Evolutionary conservation across 306 rosid genomes (phyloP), one percentile per base, ranked within the genome.

Genomic region (Oemleria cerasiformis): DNA sequence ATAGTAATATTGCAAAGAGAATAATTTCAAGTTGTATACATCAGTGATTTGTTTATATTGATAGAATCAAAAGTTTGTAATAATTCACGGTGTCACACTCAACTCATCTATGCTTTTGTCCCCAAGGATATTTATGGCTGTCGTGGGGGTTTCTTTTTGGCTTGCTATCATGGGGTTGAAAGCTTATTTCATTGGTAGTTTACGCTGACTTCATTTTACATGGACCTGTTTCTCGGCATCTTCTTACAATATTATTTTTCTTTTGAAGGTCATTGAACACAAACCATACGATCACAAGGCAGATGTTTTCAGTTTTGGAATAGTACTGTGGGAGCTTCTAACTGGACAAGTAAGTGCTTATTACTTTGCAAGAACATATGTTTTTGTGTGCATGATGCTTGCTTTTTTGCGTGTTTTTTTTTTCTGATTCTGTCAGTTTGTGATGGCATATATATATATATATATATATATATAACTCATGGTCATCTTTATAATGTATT

Each of bases 211-310:
- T 57, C 4, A 23, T 2, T 3, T 45, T 17, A 39, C 38, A 21
- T 57, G 7, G 7, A 54, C 72, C 64, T 73, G 55, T 68, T 48
- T 49, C 68, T 62, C 65, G 12, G 65, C 69, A 39, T 60, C 48
- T 65, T 63, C 69, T 67, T 61, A 63, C 40, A 12, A 20, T 65
- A 68, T 48, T 30, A 30, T 44, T 21, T 68, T 48, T 65, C 25
- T 68, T 42, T 61, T 82, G 87, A 79, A 95, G 99, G 96, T 95
- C 81, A 95, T 95, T 80, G 99, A 91, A 83, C 99, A 95, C 84
- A 95, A 88, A 84, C 97, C 97, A 61, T 95, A 95, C 77, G 96
- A 88, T 78, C 96, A 91, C 75, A 95, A 88, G 87, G 99, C 97
- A 48, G 99, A 95, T 70, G 84, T 95, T 75, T 95, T 95, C 85